Percentiles rank a stretch among this genome's conserved stretches.
Evolutionary conservation across 768 basidiomycete genomes (phyloP).

Genomic region (Mycena rebaudengoi): DNA sequence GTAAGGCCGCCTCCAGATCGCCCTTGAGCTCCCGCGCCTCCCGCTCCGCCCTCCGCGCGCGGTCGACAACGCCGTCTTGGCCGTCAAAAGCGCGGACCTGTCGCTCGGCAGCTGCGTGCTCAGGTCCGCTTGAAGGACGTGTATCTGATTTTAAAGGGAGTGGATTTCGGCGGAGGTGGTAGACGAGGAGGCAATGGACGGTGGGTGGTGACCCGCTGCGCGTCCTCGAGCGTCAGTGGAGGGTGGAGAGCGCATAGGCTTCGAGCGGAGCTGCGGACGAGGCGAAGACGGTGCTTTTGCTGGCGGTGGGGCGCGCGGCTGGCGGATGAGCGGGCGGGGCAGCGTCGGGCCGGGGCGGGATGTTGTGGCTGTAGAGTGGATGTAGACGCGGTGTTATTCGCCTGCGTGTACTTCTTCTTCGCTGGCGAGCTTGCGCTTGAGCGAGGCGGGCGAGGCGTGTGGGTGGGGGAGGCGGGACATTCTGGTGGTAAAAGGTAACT

Average conservation of each 20-base stretch:
- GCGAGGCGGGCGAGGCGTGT: no score
- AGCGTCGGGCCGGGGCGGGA: no score
- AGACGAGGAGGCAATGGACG: no score
- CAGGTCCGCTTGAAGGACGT: constrained; percentile 8
- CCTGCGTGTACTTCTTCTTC: no score
- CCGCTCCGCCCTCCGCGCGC: constrained; percentile 68
- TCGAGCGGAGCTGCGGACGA: constrained; percentile 15
- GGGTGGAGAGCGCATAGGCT: constrained; percentile 24
- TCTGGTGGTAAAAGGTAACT: no score
- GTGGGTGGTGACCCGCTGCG: constrained; percentile 10
- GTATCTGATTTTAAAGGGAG: background rate
- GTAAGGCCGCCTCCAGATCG: constrained; percentile 66
- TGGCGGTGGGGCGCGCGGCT: no score
- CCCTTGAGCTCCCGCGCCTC: constrained; percentile 76
- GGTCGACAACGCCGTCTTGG: constrained; percentile 47
- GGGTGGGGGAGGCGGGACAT: no score
- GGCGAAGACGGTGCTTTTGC: constrained; percentile 12
- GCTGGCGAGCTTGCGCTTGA: no score
- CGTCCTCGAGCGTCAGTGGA: constrained; percentile 26
- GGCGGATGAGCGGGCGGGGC: no score
- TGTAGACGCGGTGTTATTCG: no score
- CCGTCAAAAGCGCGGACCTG: constrained; percentile 61
- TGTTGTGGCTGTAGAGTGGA: no score
- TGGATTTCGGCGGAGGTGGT: background rate
- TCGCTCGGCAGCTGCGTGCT: constrained; percentile 61